phyloP scores from a whole-genome alignment of 1,284 basidiomycete species.

The Sanghuangporus weigelae region DNA sequence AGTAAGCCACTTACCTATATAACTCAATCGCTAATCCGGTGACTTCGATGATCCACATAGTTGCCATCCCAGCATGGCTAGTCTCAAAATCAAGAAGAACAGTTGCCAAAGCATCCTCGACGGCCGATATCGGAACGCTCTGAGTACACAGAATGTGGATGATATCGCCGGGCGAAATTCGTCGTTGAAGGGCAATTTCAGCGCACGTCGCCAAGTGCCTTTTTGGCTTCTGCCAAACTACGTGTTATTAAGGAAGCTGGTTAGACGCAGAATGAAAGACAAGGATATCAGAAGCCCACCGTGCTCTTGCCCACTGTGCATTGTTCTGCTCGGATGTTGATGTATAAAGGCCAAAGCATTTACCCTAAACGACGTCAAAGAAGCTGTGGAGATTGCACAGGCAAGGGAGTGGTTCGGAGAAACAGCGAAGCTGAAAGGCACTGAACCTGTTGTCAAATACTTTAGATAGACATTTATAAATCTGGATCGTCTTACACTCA shows the following conservation, averaged over 20 bases:
- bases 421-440: slow-evolving; percentile 24
- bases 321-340: slow-evolving; percentile 22
- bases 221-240: slow-evolving; percentile 20
- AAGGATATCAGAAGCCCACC: slow-evolving; percentile 7
- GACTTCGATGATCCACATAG: slow-evolving; percentile 38
- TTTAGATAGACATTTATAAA: background rate
- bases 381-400: slow-evolving; percentile 40
- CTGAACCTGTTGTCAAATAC: slow-evolving; percentile 1
- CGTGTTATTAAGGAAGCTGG: background rate
- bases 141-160: slow-evolving; percentile 21
- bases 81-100: slow-evolving; percentile 18
- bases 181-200: slow-evolving; percentile 19
- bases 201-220: slow-evolving; percentile 18
- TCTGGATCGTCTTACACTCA: slow-evolving; percentile 37
- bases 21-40: slow-evolving; percentile 52
- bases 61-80: slow-evolving; percentile 29
- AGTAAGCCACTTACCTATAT: slow-evolving; percentile 40
- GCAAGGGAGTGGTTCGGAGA: slow-evolving; percentile 57
- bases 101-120: slow-evolving; percentile 20
- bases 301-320: slow-evolving; percentile 15
- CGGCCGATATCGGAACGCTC: slow-evolving; percentile 14
- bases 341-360: slow-evolving; percentile 40
- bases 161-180: slow-evolving; percentile 21
- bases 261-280: background rate
- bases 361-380: slow-evolving; percentile 24